Evolutionary conservation across 139 green algal genomes (phyloP), one percentile per base, ranked within the genome.

Genomic region (Coelastrella sp.): DNA sequence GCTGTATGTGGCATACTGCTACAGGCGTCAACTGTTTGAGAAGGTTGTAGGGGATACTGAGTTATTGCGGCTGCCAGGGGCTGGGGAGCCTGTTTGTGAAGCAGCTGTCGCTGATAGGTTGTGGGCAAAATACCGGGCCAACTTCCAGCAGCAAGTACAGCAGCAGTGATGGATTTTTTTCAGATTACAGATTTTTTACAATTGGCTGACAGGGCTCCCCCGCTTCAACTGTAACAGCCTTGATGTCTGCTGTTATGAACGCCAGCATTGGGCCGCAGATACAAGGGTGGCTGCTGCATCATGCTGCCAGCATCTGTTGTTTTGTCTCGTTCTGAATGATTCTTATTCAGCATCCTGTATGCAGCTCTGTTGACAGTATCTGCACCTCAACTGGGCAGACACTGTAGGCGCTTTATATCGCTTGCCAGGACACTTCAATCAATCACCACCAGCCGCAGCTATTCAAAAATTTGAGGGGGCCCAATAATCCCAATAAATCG

Each of bases 1-100:
- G 90, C 85, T 95, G 82, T 93, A 93, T 66, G 91, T 95, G 1
- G 90, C 88, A 0, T 95, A 91, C 57, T 59, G 76, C 58, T 74
- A 93, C 83, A 88, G 84, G 22, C 63, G 82, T 15, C 72, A 80
- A 14, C 61, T 94, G 89, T 93, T 85, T 68, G 85, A 94, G 83
- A 75, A 70, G 10, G 87, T 88, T 61, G 89, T 93, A 57, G 92
- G 92, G 19, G 91, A 94, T 56, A 78, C 6, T 22, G 91, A 92
- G 11, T 82, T 75, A 8, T 78, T 94, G 82, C 61, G 72, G 82
- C 80, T 94, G 74, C 92, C 92, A 17, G 78, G 60, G 0, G 83
- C 89, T 20, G 76, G 63, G 1, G 75, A 84, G 75, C 84, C 83
- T 14, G 89, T 85, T 49, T 60, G 78, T 76, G 87, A 89, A 70